Evolutionary conservation across 75 land plant genomes (phyloP).

Genomic region (Sequoia sempervirens): DNA sequence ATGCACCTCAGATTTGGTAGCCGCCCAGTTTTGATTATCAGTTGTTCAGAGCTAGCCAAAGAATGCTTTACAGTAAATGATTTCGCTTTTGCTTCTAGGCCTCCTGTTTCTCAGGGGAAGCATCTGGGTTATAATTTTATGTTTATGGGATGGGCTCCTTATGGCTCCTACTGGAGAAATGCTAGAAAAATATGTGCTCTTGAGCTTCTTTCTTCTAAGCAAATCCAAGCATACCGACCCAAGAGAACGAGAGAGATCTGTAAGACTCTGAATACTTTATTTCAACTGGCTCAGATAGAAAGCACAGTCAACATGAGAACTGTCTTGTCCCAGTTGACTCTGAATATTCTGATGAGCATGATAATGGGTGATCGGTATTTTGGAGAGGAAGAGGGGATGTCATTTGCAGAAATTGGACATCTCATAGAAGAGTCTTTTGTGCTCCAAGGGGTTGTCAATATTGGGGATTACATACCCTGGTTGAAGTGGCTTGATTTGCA

Average conservation of each 20-base stretch:
- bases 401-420: constrained; percentile 2
- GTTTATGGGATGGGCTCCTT: constrained; percentile 28
- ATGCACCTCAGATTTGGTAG: background rate
- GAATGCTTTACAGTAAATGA: constrained; percentile 20
- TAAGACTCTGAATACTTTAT: background rate
- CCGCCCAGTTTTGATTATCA: background rate
- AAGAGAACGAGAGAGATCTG: constrained; percentile 11
- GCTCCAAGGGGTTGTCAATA: constrained; percentile 13
- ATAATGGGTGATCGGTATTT: constrained; percentile 23
- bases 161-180: constrained; percentile 34
- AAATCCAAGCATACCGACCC: constrained; percentile 5
- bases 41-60: background rate
- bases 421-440: constrained; percentile 14
- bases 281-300: background rate
- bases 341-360: constrained; percentile 11
- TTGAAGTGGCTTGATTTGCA: constrained; percentile 33
- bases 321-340: background rate
- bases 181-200: constrained; percentile 20
- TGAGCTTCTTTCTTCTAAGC: constrained; percentile 24
- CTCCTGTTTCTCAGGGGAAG: constrained; percentile 11
- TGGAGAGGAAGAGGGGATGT: background rate
- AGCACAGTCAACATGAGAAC: background rate
- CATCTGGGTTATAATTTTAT: constrained; percentile 20
- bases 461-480: constrained; percentile 38
- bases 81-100: constrained; percentile 13